These are phyloP conservation scores for Hamamelis virginiana DNA, from an alignment of 164 flowering plant genomes.

Conservation along the genomic window DNA sequence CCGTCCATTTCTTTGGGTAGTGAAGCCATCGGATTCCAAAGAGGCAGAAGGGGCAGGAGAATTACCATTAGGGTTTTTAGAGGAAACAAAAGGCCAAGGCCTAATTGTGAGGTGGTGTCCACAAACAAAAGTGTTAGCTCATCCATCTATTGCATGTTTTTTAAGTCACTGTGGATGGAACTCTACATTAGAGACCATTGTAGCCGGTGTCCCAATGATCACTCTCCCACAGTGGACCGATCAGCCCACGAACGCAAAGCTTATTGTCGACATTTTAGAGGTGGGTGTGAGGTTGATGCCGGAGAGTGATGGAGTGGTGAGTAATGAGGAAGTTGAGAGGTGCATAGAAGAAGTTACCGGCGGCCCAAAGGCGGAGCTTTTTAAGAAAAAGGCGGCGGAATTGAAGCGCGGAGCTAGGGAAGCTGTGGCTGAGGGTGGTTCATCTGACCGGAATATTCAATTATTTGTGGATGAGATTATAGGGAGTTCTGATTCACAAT, in stretches of 20 bases:
- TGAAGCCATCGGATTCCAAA: conserved; percentile 15
- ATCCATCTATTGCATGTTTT: conserved; percentile 21
- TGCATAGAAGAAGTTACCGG: conserved; percentile 17
- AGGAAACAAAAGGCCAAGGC: conserved; percentile 24
- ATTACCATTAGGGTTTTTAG: conserved; percentile 14
- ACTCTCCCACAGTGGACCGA: conserved; percentile 27
- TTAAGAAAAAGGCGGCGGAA: conserved; percentile 16
- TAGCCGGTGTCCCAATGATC: conserved; percentile 21
- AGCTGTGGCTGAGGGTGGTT: conserved; percentile 20
- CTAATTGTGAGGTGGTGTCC: conserved; percentile 24
- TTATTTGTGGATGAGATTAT: conserved; percentile 14
- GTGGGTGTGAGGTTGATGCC: conserved; percentile 12
- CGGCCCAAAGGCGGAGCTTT: conserved; percentile 15
- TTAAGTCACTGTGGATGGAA: conserved; percentile 39
- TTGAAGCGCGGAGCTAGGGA: conserved; percentile 19
- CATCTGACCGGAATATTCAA: conserved; percentile 19
- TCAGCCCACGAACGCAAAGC: conserved; percentile 24
- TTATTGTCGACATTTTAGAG: conserved; percentile 16
- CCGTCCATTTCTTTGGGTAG: conserved; percentile 33
- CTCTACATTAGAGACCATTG: conserved; percentile 24
- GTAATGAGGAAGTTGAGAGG: conserved; percentile 13
- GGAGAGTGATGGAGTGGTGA: conserved; percentile 6
- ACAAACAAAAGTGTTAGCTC: conserved; percentile 16
- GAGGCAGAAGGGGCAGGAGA: not conserved
- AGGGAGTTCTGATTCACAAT: no score